These are phyloP conservation scores for Coemansia sp. DNA, from an alignment of 192 early-diverging fungal genomes.

Conservation along the genomic window DNA sequence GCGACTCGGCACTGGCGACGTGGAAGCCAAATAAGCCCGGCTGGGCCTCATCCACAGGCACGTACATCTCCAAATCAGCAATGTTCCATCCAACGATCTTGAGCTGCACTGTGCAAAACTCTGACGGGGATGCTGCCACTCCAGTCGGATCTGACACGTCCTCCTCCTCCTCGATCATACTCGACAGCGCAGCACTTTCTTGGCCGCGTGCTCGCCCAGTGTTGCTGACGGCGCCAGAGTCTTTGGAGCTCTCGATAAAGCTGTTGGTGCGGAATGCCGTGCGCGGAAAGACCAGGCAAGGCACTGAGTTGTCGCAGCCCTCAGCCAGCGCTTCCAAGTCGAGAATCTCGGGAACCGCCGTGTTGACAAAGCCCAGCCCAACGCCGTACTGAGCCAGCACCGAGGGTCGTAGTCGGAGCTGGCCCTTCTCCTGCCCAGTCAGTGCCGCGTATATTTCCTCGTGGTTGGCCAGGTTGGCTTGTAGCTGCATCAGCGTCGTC, in stretches of 20 bases:
- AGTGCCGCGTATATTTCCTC: conserved; percentile 41
- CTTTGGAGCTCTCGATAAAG: conserved; percentile 37
- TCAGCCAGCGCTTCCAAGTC: conserved; percentile 41
- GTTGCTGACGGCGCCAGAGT: not conserved
- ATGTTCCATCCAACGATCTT: conserved; percentile 55
- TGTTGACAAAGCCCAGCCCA: conserved; percentile 57
- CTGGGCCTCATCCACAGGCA: conserved; percentile 58
- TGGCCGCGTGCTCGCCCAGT: not conserved
- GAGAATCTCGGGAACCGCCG: conserved; percentile 26
- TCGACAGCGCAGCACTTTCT: conserved; percentile 15
- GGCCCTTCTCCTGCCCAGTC: conserved; percentile 45
- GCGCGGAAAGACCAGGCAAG: conserved; percentile 58
- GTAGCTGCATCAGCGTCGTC: conserved; percentile 23
- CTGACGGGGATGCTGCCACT: not conserved
- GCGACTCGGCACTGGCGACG: conserved; percentile 42
- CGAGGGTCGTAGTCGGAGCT: conserved; percentile 42
- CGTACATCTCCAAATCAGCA: conserved; percentile 57
- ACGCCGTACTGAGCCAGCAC: conserved; percentile 55
- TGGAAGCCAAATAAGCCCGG: conserved; percentile 71
- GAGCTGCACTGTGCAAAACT: conserved; percentile 55
- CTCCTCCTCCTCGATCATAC: conserved; percentile 20
- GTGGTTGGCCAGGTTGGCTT: conserved; percentile 41
- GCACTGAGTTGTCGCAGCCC: conserved; percentile 25
- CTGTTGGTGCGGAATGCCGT: conserved; percentile 60
- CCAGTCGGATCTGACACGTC: not conserved